Evolutionary conservation across 768 basidiomycete species (phyloP).

Genomic region (Tubosaeta brunneosetosa): DNA sequence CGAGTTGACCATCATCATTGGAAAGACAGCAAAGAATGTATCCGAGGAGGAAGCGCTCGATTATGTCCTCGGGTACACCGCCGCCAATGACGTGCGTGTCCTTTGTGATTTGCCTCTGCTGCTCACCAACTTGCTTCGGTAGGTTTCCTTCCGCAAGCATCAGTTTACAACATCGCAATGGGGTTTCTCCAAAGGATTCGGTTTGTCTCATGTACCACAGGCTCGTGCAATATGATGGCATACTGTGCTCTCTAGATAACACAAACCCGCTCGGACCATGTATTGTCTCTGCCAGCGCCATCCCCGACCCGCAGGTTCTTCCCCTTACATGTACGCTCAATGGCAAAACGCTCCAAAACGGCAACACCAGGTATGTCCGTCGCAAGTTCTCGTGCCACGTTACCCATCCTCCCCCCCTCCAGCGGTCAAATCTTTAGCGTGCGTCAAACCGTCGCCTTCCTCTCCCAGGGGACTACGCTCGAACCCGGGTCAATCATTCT

Average conservation of each 20-base stretch:
- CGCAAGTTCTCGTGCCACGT: too few species aligned
- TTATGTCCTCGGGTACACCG: conserved; percentile 82
- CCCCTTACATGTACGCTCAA: conserved; percentile 64
- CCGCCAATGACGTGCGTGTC: conserved; percentile 63
- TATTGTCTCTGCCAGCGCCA: conserved; percentile 59
- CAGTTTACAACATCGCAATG: conserved; percentile 82
- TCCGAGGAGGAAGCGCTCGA: conserved; percentile 76
- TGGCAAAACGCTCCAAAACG: conserved; percentile 64
- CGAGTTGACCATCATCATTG: conserved; percentile 78
- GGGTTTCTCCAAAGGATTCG: conserved; percentile 85
- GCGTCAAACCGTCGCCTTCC: conserved; percentile 69
- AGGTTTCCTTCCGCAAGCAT: conserved; percentile 75
- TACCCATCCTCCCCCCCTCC: background rate
- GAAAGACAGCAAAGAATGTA: conserved; percentile 76
- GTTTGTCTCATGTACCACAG: conserved; percentile 32
- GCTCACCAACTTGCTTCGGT: background rate
- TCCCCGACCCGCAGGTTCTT: conserved; percentile 64
- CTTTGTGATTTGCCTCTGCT: background rate
- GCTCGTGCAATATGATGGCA: too few species aligned
- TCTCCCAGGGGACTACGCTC: conserved; percentile 82
- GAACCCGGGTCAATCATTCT: conserved; percentile 78
- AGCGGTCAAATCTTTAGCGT: conserved; percentile 83
- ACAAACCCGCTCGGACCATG: conserved; percentile 74
- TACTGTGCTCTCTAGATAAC: conserved; percentile 21
- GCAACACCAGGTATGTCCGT: conserved; percentile 58